Evolutionary conservation across 2,329 filamentous ascomycete genomes (phyloP), one percentile per base, ranked within the genome.

Genomic region (Diaporthe capsici): DNA sequence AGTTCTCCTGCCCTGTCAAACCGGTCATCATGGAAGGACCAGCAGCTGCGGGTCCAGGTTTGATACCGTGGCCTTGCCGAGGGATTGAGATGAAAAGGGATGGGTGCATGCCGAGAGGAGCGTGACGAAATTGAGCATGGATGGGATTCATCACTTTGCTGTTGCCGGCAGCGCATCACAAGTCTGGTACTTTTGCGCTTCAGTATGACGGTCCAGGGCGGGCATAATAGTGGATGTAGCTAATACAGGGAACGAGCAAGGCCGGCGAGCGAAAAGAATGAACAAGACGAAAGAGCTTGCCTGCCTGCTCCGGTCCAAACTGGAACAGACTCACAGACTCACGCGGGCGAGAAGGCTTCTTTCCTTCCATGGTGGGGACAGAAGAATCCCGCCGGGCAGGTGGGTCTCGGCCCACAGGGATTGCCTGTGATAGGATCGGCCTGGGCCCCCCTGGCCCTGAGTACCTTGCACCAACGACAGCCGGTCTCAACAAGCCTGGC

Each of bases 61-160:
- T 47, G 71, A 55, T 65, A 65, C 71, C 55, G 44, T 72, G 55
- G 70, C 53, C 53, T 60, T 72, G 70, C 55, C 58, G 71, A 55
- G 58, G 39, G 47, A 55, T 53, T 73, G 58, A 65, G 71, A 55
- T 73, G 49, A 34, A 55, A 58, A 65, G 58, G 58, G 58, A 65
- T 73, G 58, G 17, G 51, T 65, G 71, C 37, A 65, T 70, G 65
- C 65, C 51, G 49, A 42, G 65, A 42, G 65, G 39, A 47, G 61
- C 39, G 71, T 73, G 71, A 63, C 71, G 71, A 73, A 49, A 73
- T 73, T 47, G 71, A 55, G 58, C 71, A 73, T 73, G 58, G 61
- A 47, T 47, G 44, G 58, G 37, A 65, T 47, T 65, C 44, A 65
- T 55, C 65, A 70, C 49, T 55, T 57, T 73, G 71, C 34, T 73